A percentile compares a stretch with the other conserved stretches of the same genome.
These are phyloP conservation scores for Chlorella variabilis DNA, from an alignment of 163 green algal genomes.

Conservation along the genomic window DNA sequence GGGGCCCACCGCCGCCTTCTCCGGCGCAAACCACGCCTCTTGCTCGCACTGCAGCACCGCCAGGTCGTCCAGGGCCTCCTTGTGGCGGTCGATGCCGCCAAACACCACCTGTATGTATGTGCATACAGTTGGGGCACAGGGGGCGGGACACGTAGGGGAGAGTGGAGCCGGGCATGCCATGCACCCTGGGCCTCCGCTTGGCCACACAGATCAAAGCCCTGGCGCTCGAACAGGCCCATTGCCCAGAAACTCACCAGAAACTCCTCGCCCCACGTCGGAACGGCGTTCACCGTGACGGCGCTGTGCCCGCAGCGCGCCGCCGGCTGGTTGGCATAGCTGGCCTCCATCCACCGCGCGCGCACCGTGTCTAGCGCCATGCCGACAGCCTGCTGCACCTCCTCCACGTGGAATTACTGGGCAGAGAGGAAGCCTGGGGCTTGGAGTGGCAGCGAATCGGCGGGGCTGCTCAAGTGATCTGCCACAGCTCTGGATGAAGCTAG, in stretches of 20 bases:
- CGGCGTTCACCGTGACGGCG: conserved; percentile 4
- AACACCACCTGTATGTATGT: conserved; percentile 30
- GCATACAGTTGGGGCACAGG: background rate
- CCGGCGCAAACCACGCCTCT: conserved; percentile 33
- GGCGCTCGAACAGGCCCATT: background rate
- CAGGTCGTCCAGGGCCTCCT: conserved; percentile 55
- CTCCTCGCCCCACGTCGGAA: conserved; percentile 18
- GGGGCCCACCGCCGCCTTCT: conserved; percentile 35
- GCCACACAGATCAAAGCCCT: too few relatives aligned
- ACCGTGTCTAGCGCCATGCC: conserved; percentile 25
- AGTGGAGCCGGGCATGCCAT: too few relatives aligned
- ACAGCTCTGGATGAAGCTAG: too few relatives aligned
- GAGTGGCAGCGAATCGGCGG: too few relatives aligned
- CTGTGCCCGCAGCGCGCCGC: conserved; percentile 20
- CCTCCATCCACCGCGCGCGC: conserved; percentile 19
- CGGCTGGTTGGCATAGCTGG: conserved; percentile 19
- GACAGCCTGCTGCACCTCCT: background rate
- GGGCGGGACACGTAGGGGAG: too few relatives aligned
- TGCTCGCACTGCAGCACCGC: conserved; percentile 49
- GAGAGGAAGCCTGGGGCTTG: too few relatives aligned
- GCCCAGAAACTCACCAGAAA: conserved; percentile 21
- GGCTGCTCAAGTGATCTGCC: too few relatives aligned
- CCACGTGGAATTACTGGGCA: background rate
- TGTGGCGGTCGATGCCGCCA: conserved; percentile 58
- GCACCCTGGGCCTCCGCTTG: background rate